Conservation (phyloP, 257 asterid species). For the Pogostemon cablin region DNA sequence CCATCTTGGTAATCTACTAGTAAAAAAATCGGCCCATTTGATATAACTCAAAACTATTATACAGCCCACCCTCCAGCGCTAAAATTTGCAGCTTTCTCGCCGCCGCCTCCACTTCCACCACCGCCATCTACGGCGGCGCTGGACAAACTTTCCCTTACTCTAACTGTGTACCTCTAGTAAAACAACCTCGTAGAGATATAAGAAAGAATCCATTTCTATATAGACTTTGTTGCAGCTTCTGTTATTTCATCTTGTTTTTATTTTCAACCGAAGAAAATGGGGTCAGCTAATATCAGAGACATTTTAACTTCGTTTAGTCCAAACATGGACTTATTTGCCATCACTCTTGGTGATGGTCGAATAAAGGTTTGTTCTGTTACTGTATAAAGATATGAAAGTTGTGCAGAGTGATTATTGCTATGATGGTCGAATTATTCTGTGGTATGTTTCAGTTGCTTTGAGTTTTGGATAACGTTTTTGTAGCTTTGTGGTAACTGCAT, state of each 20-base stretch:
- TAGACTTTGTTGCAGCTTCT: background rate
- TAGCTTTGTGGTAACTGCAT: background rate
- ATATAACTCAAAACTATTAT: background rate
- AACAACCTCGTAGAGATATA: background rate
- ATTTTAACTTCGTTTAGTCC: constrained; percentile 77
- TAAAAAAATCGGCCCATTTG: no score
- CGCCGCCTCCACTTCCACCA: constrained; percentile 43
- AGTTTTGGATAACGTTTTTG: background rate
- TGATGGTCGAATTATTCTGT: background rate
- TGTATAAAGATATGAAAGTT: background rate
- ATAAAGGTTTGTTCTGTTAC: constrained; percentile 54
- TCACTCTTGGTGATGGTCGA: constrained; percentile 81
- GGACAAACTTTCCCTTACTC: background rate
- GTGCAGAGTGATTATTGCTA: background rate
- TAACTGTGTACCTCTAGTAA: background rate
- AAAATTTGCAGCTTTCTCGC: constrained; percentile 33
- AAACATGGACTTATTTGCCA: constrained; percentile 64
- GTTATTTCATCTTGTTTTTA: constrained; percentile 7
- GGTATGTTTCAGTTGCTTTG: constrained; percentile 4
- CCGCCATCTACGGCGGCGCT: constrained; percentile 40
- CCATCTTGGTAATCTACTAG: no score
- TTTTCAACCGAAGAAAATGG: constrained; percentile 42
- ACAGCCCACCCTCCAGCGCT: constrained; percentile 5
- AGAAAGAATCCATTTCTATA: background rate
- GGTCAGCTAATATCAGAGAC: constrained; percentile 65